Evolutionary conservation across 768 basidiomycete species (phyloP), one percentile per base, ranked within the genome.

Genomic region (Tylopilus rubrobrunneus): DNA sequence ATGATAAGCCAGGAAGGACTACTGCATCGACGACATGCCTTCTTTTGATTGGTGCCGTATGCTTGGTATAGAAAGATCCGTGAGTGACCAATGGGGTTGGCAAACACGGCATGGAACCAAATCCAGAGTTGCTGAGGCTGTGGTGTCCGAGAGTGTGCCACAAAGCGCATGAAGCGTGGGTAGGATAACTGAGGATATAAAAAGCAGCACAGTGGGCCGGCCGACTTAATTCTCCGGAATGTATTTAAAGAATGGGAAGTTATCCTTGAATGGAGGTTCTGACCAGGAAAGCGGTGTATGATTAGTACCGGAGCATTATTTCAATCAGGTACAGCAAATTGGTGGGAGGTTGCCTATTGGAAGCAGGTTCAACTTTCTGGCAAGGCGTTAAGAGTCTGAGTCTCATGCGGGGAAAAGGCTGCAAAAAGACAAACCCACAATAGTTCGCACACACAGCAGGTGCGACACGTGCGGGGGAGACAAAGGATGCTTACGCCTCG

Each of bases 81-180:
- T 42, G 52, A 46, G 46, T 21, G 27, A 43, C 25, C 42, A 37
- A 48, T 40, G 49, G 25, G 42, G 46, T 47, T 52, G 47, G 45
- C 17, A 55, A 43, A 42, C 33, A 40, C 14, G 25, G 29, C 51
- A 23, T n/a, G 40, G 19, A 33, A 42, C 49, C 41, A 37, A 48
- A 61, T 50, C 21, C 15, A 43, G 61, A 19, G 19, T 51, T 47
- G 23, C n/a, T n/a, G 49, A 54, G 56, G 65, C 65, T 67, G 66
- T 68, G 65, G 25, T 57, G 36, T 66, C 63, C 66, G 6, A 59
- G 66, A 58, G 66, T 14, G 66, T 66, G 65, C 65, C 65, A 66
- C 65, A 57, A 66, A 63, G 65, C 56, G 55, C 51, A 46, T 47
- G 58, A 66, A 48, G 66, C 66, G 42, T 50, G 27, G 51, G 56